Base-by-base conservation (phyloP, 2,329 filamentous ascomycete species). In the Claviceps fusiformis region DNA sequence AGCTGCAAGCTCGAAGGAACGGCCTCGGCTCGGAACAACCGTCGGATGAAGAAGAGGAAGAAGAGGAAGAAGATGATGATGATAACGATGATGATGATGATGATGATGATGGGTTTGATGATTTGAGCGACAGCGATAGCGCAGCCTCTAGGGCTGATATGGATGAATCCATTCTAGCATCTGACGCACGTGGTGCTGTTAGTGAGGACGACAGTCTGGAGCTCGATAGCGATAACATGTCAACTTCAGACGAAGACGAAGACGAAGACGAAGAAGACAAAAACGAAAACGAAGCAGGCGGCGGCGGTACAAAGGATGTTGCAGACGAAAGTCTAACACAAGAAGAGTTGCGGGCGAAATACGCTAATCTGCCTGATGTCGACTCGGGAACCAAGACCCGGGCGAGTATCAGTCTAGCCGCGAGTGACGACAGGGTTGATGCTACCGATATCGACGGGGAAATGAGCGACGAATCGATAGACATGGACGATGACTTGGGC, bases 281-380 rank as follows among this genome's bases (percentile, higher is more conserved):
- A 19, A 19, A 19, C 19, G 19, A 19, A 19, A 19, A 82, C 27
- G 79, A 24, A 24, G 24, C 82, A 27, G 79, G 82, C 10, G 79
- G 80, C 5, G 80, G 81, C 9, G 78, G 80, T 44, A 71, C 63
- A 15, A 72, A 74, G 24, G 74, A 74, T 8, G 64, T 71, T 13
- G 81, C 77, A 9, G 83, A 87, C 56, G 85, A 86, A 57, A 75
- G 76, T 11, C 73, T 89, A 3, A 87, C 84, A 0, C 80, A 85
- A 58, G 85, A 87, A 56, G 81, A 89, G 63, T 67, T 89, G 15
- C 78, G 75, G 31, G 75, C 76, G 44, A 89, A 89, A 65, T 89
- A 89, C 59, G 80, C 81, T 9, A 76, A 83, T 54, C 71, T 88
- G 7, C 82, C 83, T 0, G 74, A 74, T 19, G 58, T 78, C 4